A percentile compares a stretch with the other conserved stretches of the same genome.
Conservation (phyloP, 306 rosid genomes). For the Vigna angularis region DNA sequence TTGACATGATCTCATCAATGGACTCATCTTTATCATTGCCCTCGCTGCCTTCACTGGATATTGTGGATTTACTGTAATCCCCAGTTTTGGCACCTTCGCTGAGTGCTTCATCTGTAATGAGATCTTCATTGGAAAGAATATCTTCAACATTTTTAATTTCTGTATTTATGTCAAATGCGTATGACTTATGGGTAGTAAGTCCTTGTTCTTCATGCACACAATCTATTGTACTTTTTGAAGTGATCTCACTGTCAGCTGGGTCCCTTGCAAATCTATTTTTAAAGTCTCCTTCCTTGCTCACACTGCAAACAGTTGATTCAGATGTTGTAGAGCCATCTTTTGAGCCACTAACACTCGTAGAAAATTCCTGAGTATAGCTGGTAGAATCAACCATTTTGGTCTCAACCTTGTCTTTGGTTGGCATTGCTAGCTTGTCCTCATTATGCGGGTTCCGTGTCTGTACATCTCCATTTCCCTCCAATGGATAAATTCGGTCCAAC, state of each 20-base stretch:
- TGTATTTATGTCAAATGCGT: constrained; percentile 48
- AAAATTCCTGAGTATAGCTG: constrained; percentile 58
- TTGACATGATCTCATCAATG: constrained; percentile 43
- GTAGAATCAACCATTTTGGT: constrained; percentile 82
- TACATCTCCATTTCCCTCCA: constrained; percentile 50
- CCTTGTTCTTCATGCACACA: constrained; percentile 53
- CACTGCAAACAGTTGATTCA: constrained; percentile 58
- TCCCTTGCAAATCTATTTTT: constrained; percentile 45
- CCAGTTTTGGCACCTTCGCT: constrained; percentile 49
- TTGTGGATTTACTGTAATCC: constrained; percentile 45
- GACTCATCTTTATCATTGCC: constrained; percentile 32
- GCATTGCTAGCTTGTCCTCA: constrained; percentile 50
- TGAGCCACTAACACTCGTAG: constrained; percentile 57
- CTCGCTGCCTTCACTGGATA: constrained; percentile 37
- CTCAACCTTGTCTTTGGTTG: constrained; percentile 72
- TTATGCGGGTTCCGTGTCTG: constrained; percentile 43
- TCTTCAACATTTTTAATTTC: constrained; percentile 48
- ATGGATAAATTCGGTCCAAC: constrained; percentile 57
- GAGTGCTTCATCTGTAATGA: constrained; percentile 43
- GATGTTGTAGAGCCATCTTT: constrained; percentile 67
- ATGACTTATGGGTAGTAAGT: constrained; percentile 48
- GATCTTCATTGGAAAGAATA: constrained; percentile 30
- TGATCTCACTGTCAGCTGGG: constrained; percentile 51
- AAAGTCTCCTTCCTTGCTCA: constrained; percentile 61
- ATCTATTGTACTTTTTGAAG: constrained; percentile 55